Percentiles rank a stretch among this genome's conserved stretches.
These are phyloP conservation scores for Agastache rugosa DNA, from an alignment of 257 asterid species.

Conservation along the genomic window DNA sequence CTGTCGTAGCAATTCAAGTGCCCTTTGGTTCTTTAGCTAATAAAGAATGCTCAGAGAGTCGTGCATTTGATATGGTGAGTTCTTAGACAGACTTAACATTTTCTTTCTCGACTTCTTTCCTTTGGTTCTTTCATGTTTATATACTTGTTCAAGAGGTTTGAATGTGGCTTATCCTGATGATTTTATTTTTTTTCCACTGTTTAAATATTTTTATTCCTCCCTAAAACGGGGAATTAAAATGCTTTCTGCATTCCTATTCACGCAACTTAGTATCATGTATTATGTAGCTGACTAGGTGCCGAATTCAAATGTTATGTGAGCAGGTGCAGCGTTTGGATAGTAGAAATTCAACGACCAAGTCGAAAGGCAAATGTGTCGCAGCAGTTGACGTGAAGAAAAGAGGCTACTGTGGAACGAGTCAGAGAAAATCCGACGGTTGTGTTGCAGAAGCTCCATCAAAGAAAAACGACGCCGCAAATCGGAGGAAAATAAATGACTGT, in stretches of 20 bases:
- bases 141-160: no score
- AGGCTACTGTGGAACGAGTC: conserved; percentile 9
- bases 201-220: background rate
- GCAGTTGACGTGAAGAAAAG: conserved; percentile 21
- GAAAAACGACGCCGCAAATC: conserved; percentile 31
- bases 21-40: conserved; percentile 78
- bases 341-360: conserved; percentile 29
- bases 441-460: conserved; percentile 30
- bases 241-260: background rate
- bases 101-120: background rate
- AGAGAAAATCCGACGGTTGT: conserved; percentile 21
- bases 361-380: conserved; percentile 38
- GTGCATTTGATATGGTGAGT: conserved; percentile 42
- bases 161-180: no score
- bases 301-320: conserved; percentile 21
- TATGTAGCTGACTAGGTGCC: conserved; percentile 15
- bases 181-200: no score
- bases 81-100: background rate
- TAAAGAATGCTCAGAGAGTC: conserved; percentile 54
- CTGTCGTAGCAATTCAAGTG: conserved; percentile 86
- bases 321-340: conserved; percentile 40
- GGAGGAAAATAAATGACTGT: conserved; percentile 44
- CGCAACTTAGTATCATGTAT: background rate
- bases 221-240: background rate
- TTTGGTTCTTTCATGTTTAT: background rate